These are phyloP conservation scores for Filosporella fistucella DNA, from an alignment of 495 filamentous ascomycete species.

Conservation along the genomic window DNA sequence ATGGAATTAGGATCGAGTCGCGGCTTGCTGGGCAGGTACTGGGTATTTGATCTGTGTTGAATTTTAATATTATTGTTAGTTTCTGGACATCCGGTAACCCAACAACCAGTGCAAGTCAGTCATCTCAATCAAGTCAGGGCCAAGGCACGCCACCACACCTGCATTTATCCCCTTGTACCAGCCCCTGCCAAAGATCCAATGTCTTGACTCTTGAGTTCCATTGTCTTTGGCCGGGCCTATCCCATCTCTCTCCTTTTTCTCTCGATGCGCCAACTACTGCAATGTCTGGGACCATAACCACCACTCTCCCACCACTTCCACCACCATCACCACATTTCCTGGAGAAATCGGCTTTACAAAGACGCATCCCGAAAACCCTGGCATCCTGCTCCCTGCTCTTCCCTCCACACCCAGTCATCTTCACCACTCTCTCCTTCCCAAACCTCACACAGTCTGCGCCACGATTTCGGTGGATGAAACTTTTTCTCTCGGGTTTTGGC, in stretches of 20 bases:
- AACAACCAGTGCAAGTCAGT: no score
- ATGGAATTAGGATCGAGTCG: neutral
- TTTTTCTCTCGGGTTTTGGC: neutral
- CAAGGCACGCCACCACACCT: neutral
- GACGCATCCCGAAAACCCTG: no score
- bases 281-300: neutral
- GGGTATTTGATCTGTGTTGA: no score
- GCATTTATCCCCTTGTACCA: no score
- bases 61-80: no score
- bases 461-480: constrained; percentile 7
- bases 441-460: constrained; percentile 6
- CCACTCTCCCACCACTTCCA: neutral
- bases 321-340: neutral
- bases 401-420: neutral
- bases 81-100: no score
- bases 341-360: no score
- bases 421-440: neutral
- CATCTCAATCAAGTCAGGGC: no score
- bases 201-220: no score
- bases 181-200: no score
- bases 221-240: neutral
- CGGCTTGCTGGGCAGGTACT: no score
- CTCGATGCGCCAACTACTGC: neutral
- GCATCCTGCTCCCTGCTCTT: no score
- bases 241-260: neutral